Conservation (phyloP, 2,329 filamentous ascomycete genomes). For the Pyricularia sp. region DNA sequence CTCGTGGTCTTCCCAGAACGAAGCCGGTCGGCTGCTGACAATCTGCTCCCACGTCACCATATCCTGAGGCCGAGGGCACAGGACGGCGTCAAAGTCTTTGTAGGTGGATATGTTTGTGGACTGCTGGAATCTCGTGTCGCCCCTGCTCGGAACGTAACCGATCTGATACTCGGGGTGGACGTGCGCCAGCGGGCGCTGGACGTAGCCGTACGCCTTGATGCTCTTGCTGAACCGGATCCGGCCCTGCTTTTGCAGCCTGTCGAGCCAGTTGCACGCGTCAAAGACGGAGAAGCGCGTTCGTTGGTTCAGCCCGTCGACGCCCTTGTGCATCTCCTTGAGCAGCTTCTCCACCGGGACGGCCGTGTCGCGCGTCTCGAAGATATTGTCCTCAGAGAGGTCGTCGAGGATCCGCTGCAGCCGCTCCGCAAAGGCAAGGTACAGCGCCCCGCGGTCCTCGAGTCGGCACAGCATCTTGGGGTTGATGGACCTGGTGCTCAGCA, state of each 20-base stretch:
- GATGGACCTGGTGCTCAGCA: slow-evolving; percentile 18
- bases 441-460: slow-evolving; percentile 14
- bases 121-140: slow-evolving; percentile 1
- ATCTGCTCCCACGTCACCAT: slow-evolving; percentile 11
- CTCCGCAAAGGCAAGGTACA: slow-evolving; percentile 22
- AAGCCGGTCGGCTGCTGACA: slow-evolving; percentile 3
- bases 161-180: slow-evolving; percentile 20
- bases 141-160: not conserved
- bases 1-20: not conserved
- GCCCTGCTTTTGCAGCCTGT: slow-evolving; percentile 14
- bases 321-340: slow-evolving; percentile 18
- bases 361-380: slow-evolving; percentile 15
- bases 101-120: slow-evolving; percentile 6
- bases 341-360: slow-evolving; percentile 17
- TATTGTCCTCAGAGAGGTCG: slow-evolving; percentile 14
- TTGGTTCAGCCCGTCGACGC: slow-evolving; percentile 11
- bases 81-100: slow-evolving; percentile 7
- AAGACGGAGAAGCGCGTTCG: slow-evolving; percentile 17
- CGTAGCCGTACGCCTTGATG: slow-evolving; percentile 14
- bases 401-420: slow-evolving; percentile 22
- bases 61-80: slow-evolving; percentile 10
- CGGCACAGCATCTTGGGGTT: slow-evolving; percentile 13
- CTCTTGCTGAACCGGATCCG: slow-evolving; percentile 14
- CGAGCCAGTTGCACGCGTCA: slow-evolving; percentile 21
- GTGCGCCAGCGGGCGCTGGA: slow-evolving; percentile 16